Evolutionary conservation across 2,329 filamentous ascomycete species (phyloP), one percentile per base, ranked within the genome.

Genomic region (Fusarium caatingaense): DNA sequence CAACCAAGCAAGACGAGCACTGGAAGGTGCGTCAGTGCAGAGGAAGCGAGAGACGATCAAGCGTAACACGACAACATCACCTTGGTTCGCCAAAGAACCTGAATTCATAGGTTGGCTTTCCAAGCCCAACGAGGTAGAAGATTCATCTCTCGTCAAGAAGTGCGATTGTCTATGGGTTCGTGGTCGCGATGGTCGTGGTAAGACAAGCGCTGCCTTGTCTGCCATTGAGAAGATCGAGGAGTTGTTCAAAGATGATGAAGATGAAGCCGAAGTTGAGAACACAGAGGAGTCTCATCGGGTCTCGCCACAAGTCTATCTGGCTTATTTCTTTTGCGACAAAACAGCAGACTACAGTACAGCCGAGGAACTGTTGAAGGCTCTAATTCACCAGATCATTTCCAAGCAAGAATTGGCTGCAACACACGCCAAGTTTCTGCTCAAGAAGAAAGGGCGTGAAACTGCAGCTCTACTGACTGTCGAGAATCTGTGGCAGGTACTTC

Each of bases 261-360:
- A 40, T 2, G 61, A 82, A 1, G 67, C 78, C 6, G 79, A 82
- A 25, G 71, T 68, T 2, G 63, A 74, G 6, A 66, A 74, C 7
- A 54, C 72, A 12, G 61, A 66, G 2, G 42, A 16, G 3, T 16
- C 47, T 1, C 25, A 40, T 6, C 21, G 28, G 4, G 70, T 67
- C 5, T 64, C 77, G 46, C 72, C 76, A 1, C 21, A 40, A 2
- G 47, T 55, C 9, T 60, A 81, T 3, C 69, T 82, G 7, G 80
- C 80, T 0, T 83, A 82, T 62, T 83, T 83, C 71, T 78, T 83
- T 41, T 83, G 81, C 51, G 81, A 82, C n/a, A 67, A 75, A 8
- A 72, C 75, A 0, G 48, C 72, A 2, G 81, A 83, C n/a, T 80
- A 78, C 28, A 78, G 73, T 11, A 79, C 79, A 1, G 80, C 81